A percentile compares a stretch with the other conserved stretches of the same genome.
Conservation (phyloP, 2,329 filamentous ascomycete genomes). For the Emmonsia crescens region DNA sequence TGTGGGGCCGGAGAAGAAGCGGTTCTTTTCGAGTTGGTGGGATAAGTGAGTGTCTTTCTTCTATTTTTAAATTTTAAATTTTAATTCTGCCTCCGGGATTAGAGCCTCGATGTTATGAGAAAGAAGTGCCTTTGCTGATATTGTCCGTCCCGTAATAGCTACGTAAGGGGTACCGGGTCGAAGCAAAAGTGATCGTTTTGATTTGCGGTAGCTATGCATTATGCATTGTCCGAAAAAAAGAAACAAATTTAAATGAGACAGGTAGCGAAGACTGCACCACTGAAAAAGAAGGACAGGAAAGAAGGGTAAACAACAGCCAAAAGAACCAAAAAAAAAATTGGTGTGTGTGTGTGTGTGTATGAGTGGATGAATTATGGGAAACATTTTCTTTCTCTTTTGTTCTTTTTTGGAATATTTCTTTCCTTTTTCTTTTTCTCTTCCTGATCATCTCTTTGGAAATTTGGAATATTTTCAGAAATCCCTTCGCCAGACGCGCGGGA, state of each 20-base stretch:
- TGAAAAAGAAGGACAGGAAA: neutral
- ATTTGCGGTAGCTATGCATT: neutral
- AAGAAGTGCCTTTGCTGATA: neutral
- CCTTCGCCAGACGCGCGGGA: neutral
- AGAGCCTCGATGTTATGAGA: no score
- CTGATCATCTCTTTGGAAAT: neutral
- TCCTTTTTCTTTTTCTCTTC: neutral
- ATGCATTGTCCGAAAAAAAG: neutral
- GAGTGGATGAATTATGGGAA: neutral
- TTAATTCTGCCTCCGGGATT: neutral
- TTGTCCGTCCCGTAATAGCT: neutral
- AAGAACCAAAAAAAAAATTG: neutral
- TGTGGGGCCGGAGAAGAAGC: conserved; percentile 18
- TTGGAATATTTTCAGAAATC: neutral
- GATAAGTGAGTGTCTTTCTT: conserved; percentile 19
- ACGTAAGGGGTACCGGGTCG: neutral
- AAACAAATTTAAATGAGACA: neutral
- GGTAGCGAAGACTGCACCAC: neutral
- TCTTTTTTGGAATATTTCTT: neutral
- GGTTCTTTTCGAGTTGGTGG: conserved; percentile 33
- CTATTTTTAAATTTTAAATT: neutral
- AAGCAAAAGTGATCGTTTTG: neutral
- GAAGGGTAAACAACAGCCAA: neutral
- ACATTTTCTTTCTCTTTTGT: neutral
- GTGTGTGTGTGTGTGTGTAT: neutral